Evolutionary conservation across 768 basidiomycete genomes (phyloP).

Genomic region (Calvatia gigantea): DNA sequence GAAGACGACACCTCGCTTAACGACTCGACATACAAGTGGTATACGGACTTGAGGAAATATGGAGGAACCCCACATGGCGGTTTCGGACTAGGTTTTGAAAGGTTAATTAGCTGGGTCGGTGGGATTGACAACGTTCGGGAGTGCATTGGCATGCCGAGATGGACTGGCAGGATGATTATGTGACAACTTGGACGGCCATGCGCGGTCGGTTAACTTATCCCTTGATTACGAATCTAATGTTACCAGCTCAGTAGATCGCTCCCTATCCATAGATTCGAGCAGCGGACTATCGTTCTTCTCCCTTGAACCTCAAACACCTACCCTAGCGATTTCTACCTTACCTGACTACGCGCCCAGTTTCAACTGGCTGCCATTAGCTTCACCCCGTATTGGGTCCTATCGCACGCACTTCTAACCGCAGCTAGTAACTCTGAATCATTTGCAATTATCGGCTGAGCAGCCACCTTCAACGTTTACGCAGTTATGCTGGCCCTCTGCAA

Average conservation of each 20-base stretch:
- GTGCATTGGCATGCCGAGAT: conserved; percentile 88
- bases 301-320: no score
- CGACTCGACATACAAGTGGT: conserved; percentile 52
- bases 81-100: conserved; percentile 94
- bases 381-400: no score
- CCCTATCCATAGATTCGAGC: not conserved
- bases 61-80: conserved; percentile 93
- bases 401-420: no score
- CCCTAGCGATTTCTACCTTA: no score
- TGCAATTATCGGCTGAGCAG: no score
- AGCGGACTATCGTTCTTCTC: no score
- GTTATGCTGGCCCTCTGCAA: no score
- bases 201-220: not conserved
- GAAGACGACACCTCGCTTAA: conserved; percentile 23
- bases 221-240: not conserved
- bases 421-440: no score
- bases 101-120: conserved; percentile 82
- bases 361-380: no score
- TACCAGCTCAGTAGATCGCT: not conserved
- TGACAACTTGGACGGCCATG: conserved; percentile 23
- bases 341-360: no score
- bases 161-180: conserved; percentile 76
- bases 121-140: conserved; percentile 92
- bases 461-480: no score
- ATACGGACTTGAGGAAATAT: conserved; percentile 76